Evolutionary conservation across 2,329 filamentous ascomycete species (phyloP).

Genomic region (Arthrobotrys megalospora): DNA sequence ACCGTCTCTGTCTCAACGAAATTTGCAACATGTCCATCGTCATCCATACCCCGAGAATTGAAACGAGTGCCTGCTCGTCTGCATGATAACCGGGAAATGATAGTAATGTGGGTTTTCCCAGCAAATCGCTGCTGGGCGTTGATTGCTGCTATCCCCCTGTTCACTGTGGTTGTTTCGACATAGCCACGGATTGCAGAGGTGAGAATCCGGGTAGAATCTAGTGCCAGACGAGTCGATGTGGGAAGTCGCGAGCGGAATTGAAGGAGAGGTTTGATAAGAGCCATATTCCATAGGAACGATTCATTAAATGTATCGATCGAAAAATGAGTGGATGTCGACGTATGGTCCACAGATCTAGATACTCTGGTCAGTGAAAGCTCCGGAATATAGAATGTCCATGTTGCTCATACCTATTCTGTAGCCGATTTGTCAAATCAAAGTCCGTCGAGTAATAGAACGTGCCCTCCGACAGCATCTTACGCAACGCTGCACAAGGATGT

Average conservation of each 20-base stretch:
- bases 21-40: constrained; percentile 97
- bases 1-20: constrained; percentile 98
- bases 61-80: constrained; percentile 92
- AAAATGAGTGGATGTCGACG: constrained; percentile 74
- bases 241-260: constrained; percentile 88
- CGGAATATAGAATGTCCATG: background rate
- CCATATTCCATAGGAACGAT: constrained; percentile 96
- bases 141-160: constrained; percentile 74
- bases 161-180: constrained; percentile 87
- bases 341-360: constrained; percentile 77
- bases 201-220: constrained; percentile 89
- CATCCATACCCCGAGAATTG: constrained; percentile 96
- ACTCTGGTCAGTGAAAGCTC: constrained; percentile 7
- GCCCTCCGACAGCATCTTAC: constrained; percentile 91
- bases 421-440: constrained; percentile 92
- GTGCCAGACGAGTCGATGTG: constrained; percentile 79
- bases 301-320: constrained; percentile 94
- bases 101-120: constrained; percentile 82
- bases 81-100: constrained; percentile 93
- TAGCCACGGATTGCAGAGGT: constrained; percentile 96
- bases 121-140: constrained; percentile 67
- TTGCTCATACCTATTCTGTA: constrained; percentile 81
- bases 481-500: constrained; percentile 89
- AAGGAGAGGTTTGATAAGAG: constrained; percentile 94
- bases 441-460: constrained; percentile 99